These are phyloP conservation scores for Herpotrichia juniperi DNA, from an alignment of 2,329 filamentous ascomycete genomes.

Conservation along the genomic window DNA sequence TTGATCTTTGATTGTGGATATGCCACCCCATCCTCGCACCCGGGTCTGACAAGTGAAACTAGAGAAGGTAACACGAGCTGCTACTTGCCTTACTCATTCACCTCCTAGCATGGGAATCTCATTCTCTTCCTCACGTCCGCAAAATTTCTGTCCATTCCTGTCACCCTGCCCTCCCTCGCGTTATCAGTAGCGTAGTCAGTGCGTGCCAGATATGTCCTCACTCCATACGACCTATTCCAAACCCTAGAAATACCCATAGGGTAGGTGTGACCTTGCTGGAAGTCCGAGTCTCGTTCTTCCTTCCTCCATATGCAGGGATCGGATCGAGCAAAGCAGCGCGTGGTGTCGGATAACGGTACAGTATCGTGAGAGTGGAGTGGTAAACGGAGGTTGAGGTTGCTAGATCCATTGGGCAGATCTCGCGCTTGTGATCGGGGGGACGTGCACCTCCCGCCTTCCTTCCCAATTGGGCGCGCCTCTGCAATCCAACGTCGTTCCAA, in stretches of 20 bases:
- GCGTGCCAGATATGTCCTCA: slow-evolving; percentile 8
- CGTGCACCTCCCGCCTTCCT: neutral
- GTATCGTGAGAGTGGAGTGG: neutral
- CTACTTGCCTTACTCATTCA: slow-evolving; percentile 7
- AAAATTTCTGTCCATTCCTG: slow-evolving; percentile 18
- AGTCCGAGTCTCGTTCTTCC: too few relatives aligned
- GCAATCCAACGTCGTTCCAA: neutral
- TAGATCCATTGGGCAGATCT: neutral
- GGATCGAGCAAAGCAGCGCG: neutral
- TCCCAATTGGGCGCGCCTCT: neutral
- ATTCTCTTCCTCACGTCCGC: slow-evolving; percentile 10
- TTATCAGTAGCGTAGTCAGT: neutral
- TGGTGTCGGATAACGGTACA: neutral
- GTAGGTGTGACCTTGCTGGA: too few relatives aligned
- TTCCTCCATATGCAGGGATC: neutral
- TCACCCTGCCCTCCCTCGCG: slow-evolving; percentile 2
- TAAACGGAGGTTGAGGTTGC: neutral
- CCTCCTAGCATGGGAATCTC: neutral
- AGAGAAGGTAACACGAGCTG: slow-evolving; percentile 4
- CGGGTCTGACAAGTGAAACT: slow-evolving; percentile 7
- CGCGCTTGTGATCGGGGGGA: neutral
- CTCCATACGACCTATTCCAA: too few relatives aligned
- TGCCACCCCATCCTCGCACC: neutral
- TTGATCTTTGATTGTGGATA: too few relatives aligned
- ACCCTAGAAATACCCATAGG: too few relatives aligned